Evolutionary conservation across 2,329 filamentous ascomycete genomes (phyloP).

Genomic region (Mycosphaerelloides madeirae): DNA sequence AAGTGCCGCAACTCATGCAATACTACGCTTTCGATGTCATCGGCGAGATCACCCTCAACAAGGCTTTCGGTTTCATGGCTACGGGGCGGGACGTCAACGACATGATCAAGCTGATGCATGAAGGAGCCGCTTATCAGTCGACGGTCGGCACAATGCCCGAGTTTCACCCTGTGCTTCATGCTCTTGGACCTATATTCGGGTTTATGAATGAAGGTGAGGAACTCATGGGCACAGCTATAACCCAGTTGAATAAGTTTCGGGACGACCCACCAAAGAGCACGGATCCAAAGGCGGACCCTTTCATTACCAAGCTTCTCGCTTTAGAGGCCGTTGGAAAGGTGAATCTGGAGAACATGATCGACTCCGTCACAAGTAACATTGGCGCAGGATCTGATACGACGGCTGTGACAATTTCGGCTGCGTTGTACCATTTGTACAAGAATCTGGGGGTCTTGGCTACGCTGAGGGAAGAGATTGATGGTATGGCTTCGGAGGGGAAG

Average conservation of each 20-base stretch:
- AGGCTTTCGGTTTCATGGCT: slow-evolving; percentile 10
- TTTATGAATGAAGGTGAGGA: slow-evolving; percentile 32
- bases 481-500: not conserved
- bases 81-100: slow-evolving; percentile 7
- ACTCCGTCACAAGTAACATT: not conserved
- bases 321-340: slow-evolving; percentile 29
- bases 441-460: slow-evolving; percentile 29
- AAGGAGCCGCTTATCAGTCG: slow-evolving; percentile 9
- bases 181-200: slow-evolving; percentile 33
- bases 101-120: slow-evolving; percentile 8
- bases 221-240: slow-evolving; percentile 34
- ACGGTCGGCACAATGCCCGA: slow-evolving; percentile 13
- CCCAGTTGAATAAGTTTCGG: slow-evolving; percentile 21
- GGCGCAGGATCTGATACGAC: slow-evolving; percentile 37
- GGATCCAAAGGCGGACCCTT: not conserved
- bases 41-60: slow-evolving; percentile 11
- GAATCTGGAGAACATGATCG: slow-evolving; percentile 27
- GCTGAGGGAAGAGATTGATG: slow-evolving; percentile 34
- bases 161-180: slow-evolving; percentile 10
- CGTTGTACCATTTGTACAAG: slow-evolving; percentile 36
- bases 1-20: too few relatives aligned
- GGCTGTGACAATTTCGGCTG: slow-evolving; percentile 17
- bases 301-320: slow-evolving; percentile 29
- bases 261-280: slow-evolving; percentile 9
- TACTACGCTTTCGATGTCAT: slow-evolving; percentile 14